Evolutionary conservation across 2,329 filamentous ascomycete species (phyloP).

Genomic region (Fusarium gaditjirri): DNA sequence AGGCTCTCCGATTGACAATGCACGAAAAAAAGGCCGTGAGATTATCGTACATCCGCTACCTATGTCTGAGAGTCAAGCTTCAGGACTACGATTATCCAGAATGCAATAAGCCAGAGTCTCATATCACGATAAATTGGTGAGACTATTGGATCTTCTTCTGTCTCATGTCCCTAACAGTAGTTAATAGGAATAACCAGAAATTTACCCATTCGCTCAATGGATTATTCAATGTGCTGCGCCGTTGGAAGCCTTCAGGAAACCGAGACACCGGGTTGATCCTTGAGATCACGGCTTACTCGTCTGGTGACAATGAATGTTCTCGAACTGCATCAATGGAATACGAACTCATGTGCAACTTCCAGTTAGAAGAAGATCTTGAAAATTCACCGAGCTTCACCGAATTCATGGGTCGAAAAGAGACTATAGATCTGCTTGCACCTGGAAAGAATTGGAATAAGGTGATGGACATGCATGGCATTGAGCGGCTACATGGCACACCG

Average conservation of each 20-base stretch:
- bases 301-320: rapidly evolving
- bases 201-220: rapidly evolving
- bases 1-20: rapidly evolving
- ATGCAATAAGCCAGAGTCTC: not conserved
- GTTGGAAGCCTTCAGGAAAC: rapidly evolving
- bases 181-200: not conserved
- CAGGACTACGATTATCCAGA: not conserved
- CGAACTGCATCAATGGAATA: rapidly evolving
- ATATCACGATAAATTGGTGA: not conserved
- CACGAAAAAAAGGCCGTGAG: not conserved
- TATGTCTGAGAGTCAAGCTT: not conserved
- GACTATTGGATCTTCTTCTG: not conserved
- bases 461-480: rapidly evolving
- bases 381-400: rapidly evolving
- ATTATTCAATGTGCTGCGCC: rapidly evolving
- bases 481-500: not conserved
- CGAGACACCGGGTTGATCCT: not conserved
- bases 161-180: rapidly evolving
- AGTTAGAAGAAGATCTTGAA: not conserved
- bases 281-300: not conserved
- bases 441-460: not conserved
- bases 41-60: not conserved
- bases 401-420: rapidly evolving
- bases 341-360: not conserved
- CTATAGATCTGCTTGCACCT: rapidly evolving